These are phyloP conservation scores for Gentiana straminea DNA, from an alignment of 257 asterid genomes.

Conservation along the genomic window DNA sequence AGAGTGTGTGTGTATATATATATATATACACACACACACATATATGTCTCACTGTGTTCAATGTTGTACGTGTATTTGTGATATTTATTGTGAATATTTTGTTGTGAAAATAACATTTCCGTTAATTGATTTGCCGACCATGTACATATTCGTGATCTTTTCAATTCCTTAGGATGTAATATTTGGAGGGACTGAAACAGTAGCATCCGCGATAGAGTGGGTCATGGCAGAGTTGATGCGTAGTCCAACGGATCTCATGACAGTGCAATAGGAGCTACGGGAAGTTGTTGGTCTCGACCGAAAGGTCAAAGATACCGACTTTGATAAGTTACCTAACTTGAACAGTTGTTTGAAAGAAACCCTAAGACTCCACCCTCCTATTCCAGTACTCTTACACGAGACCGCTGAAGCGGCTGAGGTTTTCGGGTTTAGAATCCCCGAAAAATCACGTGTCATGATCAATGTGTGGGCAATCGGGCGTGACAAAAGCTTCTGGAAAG, in stretches of 20 bases:
- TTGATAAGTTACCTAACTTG: constrained; percentile 31
- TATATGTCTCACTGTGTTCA: no score
- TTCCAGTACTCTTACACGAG: constrained; percentile 42
- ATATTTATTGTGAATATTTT: background rate
- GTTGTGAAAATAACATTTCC: no score
- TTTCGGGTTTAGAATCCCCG: constrained; percentile 32
- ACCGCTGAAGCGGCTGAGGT: constrained; percentile 20
- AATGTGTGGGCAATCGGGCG: constrained; percentile 51
- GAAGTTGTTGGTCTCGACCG: constrained; percentile 26
- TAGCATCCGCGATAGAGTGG: constrained; percentile 43
- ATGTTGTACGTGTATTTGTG: no score
- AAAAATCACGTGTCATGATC: constrained; percentile 29
- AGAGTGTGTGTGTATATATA: no score
- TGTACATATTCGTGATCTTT: no score
- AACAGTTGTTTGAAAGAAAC: constrained; percentile 32
- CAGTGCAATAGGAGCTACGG: constrained; percentile 28
- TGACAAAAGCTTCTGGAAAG: constrained; percentile 30
- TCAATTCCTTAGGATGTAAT: constrained; percentile 25
- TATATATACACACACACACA: no score
- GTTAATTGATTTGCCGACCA: no score
- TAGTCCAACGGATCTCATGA: constrained; percentile 26
- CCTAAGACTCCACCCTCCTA: constrained; percentile 52
- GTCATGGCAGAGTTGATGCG: constrained; percentile 41
- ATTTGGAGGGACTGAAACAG: constrained; percentile 49
- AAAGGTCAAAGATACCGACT: constrained; percentile 30